phyloP scores from a whole-genome alignment of 129 eudicot species.

The Arctium lappa region DNA sequence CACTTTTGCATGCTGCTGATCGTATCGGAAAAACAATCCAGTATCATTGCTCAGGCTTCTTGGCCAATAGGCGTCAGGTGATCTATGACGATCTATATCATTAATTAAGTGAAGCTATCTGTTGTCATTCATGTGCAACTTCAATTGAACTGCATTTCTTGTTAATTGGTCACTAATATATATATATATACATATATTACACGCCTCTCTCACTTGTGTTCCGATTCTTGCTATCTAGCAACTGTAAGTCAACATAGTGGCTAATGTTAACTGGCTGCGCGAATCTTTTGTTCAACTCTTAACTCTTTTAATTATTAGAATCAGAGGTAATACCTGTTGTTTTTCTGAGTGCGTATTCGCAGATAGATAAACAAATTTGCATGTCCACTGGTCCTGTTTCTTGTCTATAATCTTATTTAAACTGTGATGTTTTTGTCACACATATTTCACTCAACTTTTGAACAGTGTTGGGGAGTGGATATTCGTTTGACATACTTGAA shows the following conservation, averaged over 20 bases:
- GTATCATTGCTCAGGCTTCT: constrained; percentile 83
- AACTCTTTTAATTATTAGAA: not conserved
- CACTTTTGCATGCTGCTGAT: constrained; percentile 81
- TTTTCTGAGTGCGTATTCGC: not conserved
- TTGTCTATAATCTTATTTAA: not conserved
- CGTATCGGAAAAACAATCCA: constrained; percentile 81
- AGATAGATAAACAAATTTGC: not conserved
- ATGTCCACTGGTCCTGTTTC: not conserved
- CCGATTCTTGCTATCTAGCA: not conserved
- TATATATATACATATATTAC: not conserved
- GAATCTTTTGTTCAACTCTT: not conserved
- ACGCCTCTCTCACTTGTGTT: not conserved
- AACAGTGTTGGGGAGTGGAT: not conserved
- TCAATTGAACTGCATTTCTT: not conserved
- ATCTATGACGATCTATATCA: constrained; percentile 13
- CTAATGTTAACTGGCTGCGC: not conserved
- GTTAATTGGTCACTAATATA: not conserved
- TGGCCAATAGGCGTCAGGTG: constrained; percentile 95
- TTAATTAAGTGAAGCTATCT: not conserved
- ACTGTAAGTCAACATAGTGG: not conserved
- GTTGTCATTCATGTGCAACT: not conserved
- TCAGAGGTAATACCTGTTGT: not conserved
- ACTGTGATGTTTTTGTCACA: not conserved
- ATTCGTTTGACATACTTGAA: not conserved
- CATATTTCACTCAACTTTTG: not conserved